phyloP scores from a whole-genome alignment of 768 basidiomycete species.

The Mycena crocata region DNA sequence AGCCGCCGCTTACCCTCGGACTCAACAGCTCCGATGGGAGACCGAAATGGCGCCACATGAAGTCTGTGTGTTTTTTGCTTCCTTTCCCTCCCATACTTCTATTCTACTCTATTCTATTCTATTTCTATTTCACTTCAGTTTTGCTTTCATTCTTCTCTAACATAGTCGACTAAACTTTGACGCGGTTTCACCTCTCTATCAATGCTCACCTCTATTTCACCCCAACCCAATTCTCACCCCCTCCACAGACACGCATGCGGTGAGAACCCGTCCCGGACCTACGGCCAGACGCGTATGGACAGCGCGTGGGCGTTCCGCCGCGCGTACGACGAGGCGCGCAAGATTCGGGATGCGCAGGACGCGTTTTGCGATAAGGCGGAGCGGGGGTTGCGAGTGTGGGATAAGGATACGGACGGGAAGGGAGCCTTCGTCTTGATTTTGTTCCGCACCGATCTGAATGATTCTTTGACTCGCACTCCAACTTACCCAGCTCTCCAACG shows the following conservation, averaged over 20 bases:
- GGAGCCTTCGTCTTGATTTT: conserved; percentile 58
- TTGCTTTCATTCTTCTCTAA: too few relatives aligned
- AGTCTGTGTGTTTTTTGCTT: conserved; percentile 50
- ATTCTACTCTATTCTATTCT: too few relatives aligned
- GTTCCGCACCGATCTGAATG: too few relatives aligned
- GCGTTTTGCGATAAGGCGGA: conserved; percentile 66
- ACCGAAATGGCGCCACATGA: conserved; percentile 79
- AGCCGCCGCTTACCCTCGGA: conserved; percentile 72
- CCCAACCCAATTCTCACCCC: not conserved
- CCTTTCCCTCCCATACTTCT: too few relatives aligned
- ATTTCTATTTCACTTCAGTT: too few relatives aligned
- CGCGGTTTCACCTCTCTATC: too few relatives aligned
- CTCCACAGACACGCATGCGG: conserved; percentile 73
- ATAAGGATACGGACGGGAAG: conserved; percentile 56
- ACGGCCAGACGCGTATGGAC: conserved; percentile 68
- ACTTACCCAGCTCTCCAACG: conserved; percentile 81
- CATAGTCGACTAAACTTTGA: too few relatives aligned
- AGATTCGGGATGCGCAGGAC: conserved; percentile 75
- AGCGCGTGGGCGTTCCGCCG: conserved; percentile 73
- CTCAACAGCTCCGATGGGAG: conserved; percentile 45
- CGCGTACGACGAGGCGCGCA: conserved; percentile 76
- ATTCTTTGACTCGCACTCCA: too few relatives aligned
- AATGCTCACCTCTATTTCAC: too few relatives aligned
- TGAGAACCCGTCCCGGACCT: conserved; percentile 65
- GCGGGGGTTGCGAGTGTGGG: conserved; percentile 49